These are phyloP conservation scores for Colletotrichum incanum DNA, from an alignment of 2,329 filamentous ascomycete genomes.

Conservation along the genomic window DNA sequence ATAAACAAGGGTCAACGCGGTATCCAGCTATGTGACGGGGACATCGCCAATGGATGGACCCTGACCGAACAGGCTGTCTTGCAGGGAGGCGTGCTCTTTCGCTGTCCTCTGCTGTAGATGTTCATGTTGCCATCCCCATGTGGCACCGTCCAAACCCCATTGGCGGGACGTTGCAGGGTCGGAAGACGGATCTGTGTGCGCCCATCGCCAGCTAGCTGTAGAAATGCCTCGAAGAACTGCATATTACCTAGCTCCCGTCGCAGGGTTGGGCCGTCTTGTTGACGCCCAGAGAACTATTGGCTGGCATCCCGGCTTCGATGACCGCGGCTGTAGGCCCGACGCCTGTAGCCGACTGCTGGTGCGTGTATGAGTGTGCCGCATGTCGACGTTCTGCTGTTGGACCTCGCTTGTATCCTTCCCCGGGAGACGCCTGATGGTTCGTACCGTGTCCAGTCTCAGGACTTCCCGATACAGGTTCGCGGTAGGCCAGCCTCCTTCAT, in stretches of 20 bases:
- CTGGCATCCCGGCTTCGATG: constrained; percentile 5
- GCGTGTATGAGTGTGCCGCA: background rate
- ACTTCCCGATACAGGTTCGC: background rate
- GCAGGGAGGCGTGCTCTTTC: constrained; percentile 22
- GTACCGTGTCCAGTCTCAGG: background rate
- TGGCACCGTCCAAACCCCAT: constrained; percentile 9
- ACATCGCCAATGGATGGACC: constrained; percentile 26
- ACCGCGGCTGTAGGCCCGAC: background rate
- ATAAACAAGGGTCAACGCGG: constrained; percentile 27
- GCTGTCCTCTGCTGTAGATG: background rate
- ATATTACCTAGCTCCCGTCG: constrained; percentile 25
- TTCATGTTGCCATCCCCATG: constrained; percentile 9
- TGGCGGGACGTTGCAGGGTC: constrained; percentile 13
- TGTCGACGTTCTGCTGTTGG: background rate
- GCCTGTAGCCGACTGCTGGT: background rate
- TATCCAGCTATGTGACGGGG: constrained; percentile 19
- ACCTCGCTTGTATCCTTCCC: background rate
- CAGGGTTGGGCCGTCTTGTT: constrained; percentile 37
- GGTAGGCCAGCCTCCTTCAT: no score
- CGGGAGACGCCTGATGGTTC: background rate
- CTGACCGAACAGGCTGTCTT: constrained; percentile 15
- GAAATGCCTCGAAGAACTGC: constrained; percentile 33
- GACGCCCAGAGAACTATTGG: constrained; percentile 31
- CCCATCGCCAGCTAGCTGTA: background rate
- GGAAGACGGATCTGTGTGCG: constrained; percentile 14